Evolutionary conservation across 169 alveolate species (phyloP).

Genomic region (Babesia ovis): DNA sequence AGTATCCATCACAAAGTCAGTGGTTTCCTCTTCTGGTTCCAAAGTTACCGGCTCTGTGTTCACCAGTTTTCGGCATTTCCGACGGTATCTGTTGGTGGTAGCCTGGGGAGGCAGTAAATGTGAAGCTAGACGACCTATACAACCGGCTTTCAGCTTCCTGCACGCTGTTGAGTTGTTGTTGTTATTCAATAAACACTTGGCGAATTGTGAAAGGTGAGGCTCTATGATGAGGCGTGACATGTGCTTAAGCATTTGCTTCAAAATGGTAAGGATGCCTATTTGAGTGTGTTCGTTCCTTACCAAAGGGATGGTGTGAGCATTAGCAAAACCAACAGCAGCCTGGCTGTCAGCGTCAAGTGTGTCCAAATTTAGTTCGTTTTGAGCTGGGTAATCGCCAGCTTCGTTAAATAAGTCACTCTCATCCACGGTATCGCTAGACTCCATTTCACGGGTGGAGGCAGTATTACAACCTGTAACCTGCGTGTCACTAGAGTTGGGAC

Average conservation of each 20-base stretch:
- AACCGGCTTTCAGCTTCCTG: slow-evolving; percentile 40
- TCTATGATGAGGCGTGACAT: slow-evolving; percentile 12
- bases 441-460: not conserved
- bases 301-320: not conserved
- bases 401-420: not conserved
- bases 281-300: slow-evolving; percentile 30
- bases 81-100: slow-evolving; percentile 26
- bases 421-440: not conserved
- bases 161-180: slow-evolving; percentile 18
- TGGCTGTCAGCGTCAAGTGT: not conserved
- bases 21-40: not conserved
- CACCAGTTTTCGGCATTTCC: slow-evolving; percentile 15
- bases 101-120: slow-evolving; percentile 41
- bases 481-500: not conserved
- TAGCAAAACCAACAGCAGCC: not conserved
- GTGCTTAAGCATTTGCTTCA: slow-evolving; percentile 60
- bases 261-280: slow-evolving; percentile 43
- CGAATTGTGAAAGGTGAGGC: slow-evolving; percentile 7
- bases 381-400: not conserved
- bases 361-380: not conserved
- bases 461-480: not conserved
- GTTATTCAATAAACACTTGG: slow-evolving; percentile 12
- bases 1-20: slow-evolving; percentile 4
- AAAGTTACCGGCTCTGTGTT: not conserved
- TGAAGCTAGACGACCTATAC: slow-evolving; percentile 55